Conservation (phyloP, 345 rosid genomes). For the Murraya koenigii region DNA sequence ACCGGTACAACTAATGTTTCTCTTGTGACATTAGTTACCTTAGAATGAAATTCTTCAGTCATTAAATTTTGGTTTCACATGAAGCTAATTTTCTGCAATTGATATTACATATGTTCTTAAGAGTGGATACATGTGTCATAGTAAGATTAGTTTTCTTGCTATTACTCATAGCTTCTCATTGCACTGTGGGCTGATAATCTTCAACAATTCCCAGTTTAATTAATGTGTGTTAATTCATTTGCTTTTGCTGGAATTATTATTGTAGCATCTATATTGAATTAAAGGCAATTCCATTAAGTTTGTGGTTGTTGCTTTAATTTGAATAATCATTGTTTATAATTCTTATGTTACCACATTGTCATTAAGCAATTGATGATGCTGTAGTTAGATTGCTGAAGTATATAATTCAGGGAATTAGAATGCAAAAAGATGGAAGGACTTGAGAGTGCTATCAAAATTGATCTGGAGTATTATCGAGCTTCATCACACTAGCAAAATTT, state of each 20-base stretch:
- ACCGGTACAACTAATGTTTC: slow-evolving; percentile 11
- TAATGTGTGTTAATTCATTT: not conserved
- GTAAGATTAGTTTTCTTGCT: not conserved
- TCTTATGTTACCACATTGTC: not conserved
- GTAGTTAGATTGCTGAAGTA: not conserved
- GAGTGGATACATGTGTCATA: not conserved
- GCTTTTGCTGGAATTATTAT: too few species aligned
- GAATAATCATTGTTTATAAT: not conserved
- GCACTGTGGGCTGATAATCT: not conserved
- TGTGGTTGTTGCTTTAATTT: not conserved
- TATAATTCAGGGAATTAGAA: not conserved
- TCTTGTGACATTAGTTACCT: not conserved
- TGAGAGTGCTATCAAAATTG: not conserved
- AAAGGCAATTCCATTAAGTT: not conserved
- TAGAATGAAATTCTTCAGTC: not conserved
- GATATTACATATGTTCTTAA: not conserved
- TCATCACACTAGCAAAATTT: not conserved
- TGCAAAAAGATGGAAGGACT: not conserved
- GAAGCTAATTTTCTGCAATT: not conserved
- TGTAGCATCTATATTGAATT: too few species aligned
- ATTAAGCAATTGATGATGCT: not conserved
- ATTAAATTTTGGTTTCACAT: slow-evolving; percentile 8
- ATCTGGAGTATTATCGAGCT: not conserved
- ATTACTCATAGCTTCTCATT: not conserved
- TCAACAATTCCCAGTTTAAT: not conserved